A percentile compares a stretch with the other conserved stretches of the same genome.
Conservation (phyloP, 2,329 filamentous ascomycete species). For the Neocucurbitaria cava region DNA sequence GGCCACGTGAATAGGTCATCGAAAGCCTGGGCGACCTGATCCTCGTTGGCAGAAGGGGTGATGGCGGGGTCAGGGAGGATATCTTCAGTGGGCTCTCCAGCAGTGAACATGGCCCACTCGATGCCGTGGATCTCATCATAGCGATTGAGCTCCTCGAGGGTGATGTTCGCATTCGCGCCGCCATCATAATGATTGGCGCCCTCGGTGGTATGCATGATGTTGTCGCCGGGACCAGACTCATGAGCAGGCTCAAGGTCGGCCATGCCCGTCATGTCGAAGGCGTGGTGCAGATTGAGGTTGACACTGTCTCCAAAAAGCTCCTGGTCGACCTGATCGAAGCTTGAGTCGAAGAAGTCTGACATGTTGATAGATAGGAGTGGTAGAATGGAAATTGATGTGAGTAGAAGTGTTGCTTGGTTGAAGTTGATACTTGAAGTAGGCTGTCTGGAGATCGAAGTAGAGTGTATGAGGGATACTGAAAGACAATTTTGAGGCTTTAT, state of each 20-base stretch:
- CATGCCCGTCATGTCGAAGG: constrained; percentile 1
- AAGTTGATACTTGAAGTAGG: background rate
- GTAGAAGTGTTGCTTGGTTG: background rate
- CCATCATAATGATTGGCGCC: background rate
- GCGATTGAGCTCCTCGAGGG: background rate
- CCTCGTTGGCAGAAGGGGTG: background rate
- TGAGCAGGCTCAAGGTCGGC: background rate
- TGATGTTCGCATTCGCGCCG: background rate
- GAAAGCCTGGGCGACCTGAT: background rate
- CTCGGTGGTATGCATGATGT: background rate
- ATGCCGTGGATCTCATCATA: background rate
- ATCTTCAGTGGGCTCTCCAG: no score
- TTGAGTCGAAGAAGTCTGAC: background rate
- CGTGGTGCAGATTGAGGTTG: background rate
- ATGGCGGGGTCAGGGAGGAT: background rate
- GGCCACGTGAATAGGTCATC: background rate
- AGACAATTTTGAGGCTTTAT: background rate
- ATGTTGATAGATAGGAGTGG: background rate
- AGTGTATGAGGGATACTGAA: background rate
- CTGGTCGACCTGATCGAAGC: background rate
- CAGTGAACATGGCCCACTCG: background rate
- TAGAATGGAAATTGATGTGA: background rate
- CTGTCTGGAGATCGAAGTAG: background rate
- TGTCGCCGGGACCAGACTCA: background rate
- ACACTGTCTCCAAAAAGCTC: background rate